Base-by-base conservation (phyloP, 1,284 basidiomycete species). In the Ustilago lituana region DNA sequence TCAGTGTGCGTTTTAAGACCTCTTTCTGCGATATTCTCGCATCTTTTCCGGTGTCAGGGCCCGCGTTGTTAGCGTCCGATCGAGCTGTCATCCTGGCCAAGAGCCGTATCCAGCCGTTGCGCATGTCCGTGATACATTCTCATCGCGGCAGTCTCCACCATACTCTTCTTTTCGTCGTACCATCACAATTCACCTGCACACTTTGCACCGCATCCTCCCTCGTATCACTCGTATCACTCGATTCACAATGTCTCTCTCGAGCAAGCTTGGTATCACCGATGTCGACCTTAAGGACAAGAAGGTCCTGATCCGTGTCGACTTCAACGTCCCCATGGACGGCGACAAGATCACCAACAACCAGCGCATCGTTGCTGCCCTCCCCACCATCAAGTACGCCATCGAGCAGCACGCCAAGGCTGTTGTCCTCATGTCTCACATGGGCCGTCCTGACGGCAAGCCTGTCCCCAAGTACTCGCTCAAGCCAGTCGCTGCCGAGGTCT, bases 361-460 rank as follows among this genome's bases (percentile, higher is more conserved):
- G 92, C 91, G 95, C 84, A 96, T 98, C 84, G 90, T 93, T 40
- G 95, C 94, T 40, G 95, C 95, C 33, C 86, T 98, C 56, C 96
- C 96, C 37, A 97, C 95, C 33, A 92, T 98, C 85, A 89, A 92
- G 85, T 94, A 95, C 84, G 93, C 95, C 24, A 86, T 98, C 68
- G 90, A 94, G 51, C 87, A 93, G 74, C 91, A 90, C 66, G 93
- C 94, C 65, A 88, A 89, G 77, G 86, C 88, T 52, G 89, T 98
- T 82, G 87, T 94, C 76, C 88, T 98, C 82, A 97, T 97, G 93
- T 98, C 94, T 78, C 95, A 98, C 85, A 89, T 98, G 67, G 96
- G 95, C 46, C 92, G 96, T 70, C 96, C 95, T 19, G 93, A 98
- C 83, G 95, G 96, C 80, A 91, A 93, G 82, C 88, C 89, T 64